Base-by-base conservation (phyloP, 164 flowering plant species). In the Dillenia turbinata region DNA sequence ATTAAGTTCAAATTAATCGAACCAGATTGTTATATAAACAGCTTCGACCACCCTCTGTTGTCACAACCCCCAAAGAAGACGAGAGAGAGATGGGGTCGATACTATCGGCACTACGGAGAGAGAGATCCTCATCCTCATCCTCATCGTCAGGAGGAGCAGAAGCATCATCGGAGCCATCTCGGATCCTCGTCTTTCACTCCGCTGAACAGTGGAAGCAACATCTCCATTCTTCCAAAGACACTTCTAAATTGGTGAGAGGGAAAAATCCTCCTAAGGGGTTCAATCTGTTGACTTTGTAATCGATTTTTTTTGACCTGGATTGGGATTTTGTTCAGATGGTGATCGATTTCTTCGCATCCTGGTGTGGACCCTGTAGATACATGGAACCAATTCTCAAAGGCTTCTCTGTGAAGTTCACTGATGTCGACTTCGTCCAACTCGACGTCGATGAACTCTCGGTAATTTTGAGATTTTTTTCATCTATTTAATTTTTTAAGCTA, bases 361-460 rank as follows among this genome's bases (percentile, higher is more conserved):
- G 96, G 98, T 92, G 96, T 55, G 93, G 93, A 5, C 98, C 98
- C 8, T 92, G 96, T 73, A 78, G 61, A 75, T 33, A 81, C 52
- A 83, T 92, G 72, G 87, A 74, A 67, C 96, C 95, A n/a, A 69
- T 33, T 0, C 9, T 92, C 15, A 14, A 63, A 1, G 77, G 66
- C 13, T 59, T 90, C 83, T 73, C 96, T 59, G 46, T 46, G n/a
- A 80, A 72, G 55, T 88, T 52, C 70, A 65, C 81, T 8, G 83
- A 81, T 22, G 96, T 88, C 9, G 69, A 71, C 16, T 92, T 92
- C 56, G 79, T 67, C 64, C 87, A 86, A 69, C 81, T 92, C 63
- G 96, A 92, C 58, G 92, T 89, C 13, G 96, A 92, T 72, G 92
- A 86, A 56, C 62, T 92, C 48, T 45, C 70, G 65, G 96, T 89